A percentile compares a stretch with the other conserved stretches of the same genome.
Conservation (phyloP, 2,329 filamentous ascomycete genomes). For the Rhinocladiella mackenziei region DNA sequence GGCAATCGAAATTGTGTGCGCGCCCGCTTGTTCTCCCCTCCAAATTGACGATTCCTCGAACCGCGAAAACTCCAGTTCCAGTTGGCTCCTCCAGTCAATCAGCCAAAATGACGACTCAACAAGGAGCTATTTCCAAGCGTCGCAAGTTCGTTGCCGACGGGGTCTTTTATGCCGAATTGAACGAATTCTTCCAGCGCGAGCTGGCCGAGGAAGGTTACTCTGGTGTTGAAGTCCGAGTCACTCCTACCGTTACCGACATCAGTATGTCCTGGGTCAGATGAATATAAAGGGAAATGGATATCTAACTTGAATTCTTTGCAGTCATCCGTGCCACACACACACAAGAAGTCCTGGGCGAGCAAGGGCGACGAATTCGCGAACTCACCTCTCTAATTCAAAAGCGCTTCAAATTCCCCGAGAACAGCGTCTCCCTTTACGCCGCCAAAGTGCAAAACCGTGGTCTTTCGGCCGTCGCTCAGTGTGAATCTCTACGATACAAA, state of each 20-base stretch:
- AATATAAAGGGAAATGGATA: neutral
- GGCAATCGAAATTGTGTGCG: constrained; percentile 13
- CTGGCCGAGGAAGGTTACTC: constrained; percentile 99
- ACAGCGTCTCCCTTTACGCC: constrained; percentile 99
- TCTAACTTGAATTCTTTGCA: constrained; percentile 30
- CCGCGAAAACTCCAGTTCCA: too few species aligned
- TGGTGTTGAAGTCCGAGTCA: constrained; percentile 99
- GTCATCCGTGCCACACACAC: constrained; percentile 99
- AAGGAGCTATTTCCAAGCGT: constrained; percentile 52
- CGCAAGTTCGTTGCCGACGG: constrained; percentile 87
- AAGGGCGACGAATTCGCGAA: constrained; percentile 99
- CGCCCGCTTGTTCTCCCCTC: neutral
- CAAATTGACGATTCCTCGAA: neutral
- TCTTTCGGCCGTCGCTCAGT: constrained; percentile 99
- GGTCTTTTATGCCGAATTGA: constrained; percentile 99
- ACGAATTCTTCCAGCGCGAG: constrained; percentile 99
- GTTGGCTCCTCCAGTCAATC: neutral
- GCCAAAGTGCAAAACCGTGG: constrained; percentile 99
- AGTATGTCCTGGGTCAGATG: constrained; percentile 48
- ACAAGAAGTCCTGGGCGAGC: constrained; percentile 99
- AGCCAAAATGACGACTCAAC: constrained; percentile 46
- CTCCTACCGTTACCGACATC: constrained; percentile 99
- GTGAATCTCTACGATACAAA: constrained; percentile 99
- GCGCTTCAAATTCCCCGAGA: constrained; percentile 99
- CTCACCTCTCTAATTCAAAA: constrained; percentile 99